These are phyloP conservation scores for Cryptomeria japonica DNA, from an alignment of 75 land plant species.

Conservation along the genomic window DNA sequence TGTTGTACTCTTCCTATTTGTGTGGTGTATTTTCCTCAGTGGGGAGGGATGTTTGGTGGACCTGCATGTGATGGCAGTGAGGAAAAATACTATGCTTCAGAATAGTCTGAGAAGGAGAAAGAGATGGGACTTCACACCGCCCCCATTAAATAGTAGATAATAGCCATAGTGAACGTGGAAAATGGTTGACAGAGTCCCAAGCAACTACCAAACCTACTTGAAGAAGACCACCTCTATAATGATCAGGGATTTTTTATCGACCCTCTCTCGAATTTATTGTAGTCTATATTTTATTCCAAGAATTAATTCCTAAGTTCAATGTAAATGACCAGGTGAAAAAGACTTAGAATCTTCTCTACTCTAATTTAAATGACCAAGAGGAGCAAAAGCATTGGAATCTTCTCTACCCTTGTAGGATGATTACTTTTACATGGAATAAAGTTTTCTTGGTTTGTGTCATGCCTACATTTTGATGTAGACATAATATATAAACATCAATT, in stretches of 20 bases:
- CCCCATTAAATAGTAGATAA: slow-evolving; percentile 71
- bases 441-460: no score
- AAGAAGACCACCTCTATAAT: not conserved
- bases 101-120: slow-evolving; percentile 63
- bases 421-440: no score
- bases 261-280: no score
- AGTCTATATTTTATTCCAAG: not conserved
- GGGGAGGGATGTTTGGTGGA: slow-evolving; percentile 73
- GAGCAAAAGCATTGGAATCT: no score
- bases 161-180: slow-evolving; percentile 55
- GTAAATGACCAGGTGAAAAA: no score
- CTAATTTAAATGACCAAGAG: no score
- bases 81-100: slow-evolving; percentile 57
- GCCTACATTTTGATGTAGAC: no score
- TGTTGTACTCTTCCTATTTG: slow-evolving; percentile 46
- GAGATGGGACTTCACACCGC: slow-evolving; percentile 45
- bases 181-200: slow-evolving; percentile 4
- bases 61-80: slow-evolving; percentile 51
- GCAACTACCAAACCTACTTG: slow-evolving; percentile 6
- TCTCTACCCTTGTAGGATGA: no score
- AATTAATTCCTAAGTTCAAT: no score
- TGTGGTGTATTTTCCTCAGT: slow-evolving; percentile 69
- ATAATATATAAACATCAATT: no score
- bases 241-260: not conserved
- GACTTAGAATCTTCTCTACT: no score